phyloP scores from a whole-genome alignment of 306 rosid species.

The Pterocarpus santalinus region DNA sequence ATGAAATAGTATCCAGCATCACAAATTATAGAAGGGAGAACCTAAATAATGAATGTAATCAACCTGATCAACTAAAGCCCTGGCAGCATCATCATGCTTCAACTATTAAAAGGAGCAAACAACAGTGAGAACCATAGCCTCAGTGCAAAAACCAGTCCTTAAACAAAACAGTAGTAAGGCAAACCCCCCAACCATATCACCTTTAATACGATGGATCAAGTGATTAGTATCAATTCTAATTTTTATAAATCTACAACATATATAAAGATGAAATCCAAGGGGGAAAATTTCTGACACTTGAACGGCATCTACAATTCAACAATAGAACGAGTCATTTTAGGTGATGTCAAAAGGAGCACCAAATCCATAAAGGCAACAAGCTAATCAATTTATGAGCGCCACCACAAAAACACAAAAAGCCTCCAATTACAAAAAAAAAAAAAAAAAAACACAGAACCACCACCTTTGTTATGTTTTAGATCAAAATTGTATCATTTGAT shows the following conservation, averaged over 20 bases:
- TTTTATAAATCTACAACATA: background rate
- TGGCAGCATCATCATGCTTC: too few species aligned
- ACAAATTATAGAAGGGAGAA: too few species aligned
- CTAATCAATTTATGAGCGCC: background rate
- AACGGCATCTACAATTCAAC: background rate
- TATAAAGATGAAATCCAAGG: too few species aligned
- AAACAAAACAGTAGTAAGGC: background rate
- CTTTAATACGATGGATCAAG: background rate
- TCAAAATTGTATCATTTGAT: background rate
- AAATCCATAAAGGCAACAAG: background rate
- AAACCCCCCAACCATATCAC: slow-evolving; percentile 2
- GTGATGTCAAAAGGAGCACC: background rate
- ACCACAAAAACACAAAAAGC: slow-evolving; percentile 1
- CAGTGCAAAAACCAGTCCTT: background rate
- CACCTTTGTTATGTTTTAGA: background rate
- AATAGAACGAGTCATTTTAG: background rate
- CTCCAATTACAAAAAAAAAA: too few species aligned
- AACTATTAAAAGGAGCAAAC: too few species aligned
- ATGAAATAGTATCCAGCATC: too few species aligned
- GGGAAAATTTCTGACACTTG: background rate
- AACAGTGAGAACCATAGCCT: too few species aligned
- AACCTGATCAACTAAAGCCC: too few species aligned
- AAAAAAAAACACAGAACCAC: too few species aligned
- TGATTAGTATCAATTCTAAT: background rate
- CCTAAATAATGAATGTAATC: too few species aligned